These are phyloP conservation scores for Calocybe cyanea DNA, from an alignment of 768 basidiomycete species.

Conservation along the genomic window DNA sequence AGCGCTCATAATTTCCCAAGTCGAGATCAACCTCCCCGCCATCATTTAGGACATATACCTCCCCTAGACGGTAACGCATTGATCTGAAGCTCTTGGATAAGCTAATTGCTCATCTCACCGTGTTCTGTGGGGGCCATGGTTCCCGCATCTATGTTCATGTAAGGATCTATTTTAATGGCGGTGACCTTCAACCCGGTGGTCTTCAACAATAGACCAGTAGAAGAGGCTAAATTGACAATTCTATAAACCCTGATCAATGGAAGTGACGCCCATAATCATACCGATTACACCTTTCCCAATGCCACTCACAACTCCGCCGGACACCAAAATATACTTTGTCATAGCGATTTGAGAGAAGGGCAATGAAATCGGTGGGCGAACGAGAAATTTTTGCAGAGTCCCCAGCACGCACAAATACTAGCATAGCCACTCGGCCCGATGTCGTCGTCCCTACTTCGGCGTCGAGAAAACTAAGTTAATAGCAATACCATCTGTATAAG, in stretches of 20 bases:
- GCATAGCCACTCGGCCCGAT: constrained; percentile 12
- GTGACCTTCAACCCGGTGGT: constrained; percentile 95
- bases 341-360: constrained; percentile 34
- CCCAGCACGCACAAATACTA: constrained; percentile 6
- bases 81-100: neutral
- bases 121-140: constrained; percentile 99
- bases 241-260: constrained; percentile 14
- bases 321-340: constrained; percentile 96
- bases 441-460: neutral
- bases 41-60: constrained; percentile 97
- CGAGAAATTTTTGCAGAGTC: neutral
- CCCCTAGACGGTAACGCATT: constrained; percentile 47
- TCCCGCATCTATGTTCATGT: constrained; percentile 99
- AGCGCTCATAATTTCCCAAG: constrained; percentile 97
- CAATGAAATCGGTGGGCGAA: neutral
- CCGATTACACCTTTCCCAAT: constrained; percentile 99
- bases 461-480: constrained; percentile 13
- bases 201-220: constrained; percentile 92
- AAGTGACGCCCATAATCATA: constrained; percentile 38
- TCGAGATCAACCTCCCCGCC: constrained; percentile 98
- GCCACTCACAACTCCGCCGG: constrained; percentile 96
- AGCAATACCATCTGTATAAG: too few species aligned
- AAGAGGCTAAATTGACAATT: constrained; percentile 64
- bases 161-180: constrained; percentile 99
- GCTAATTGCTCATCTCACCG: constrained; percentile 48